These are phyloP conservation scores for Chamaecyparis obtusa DNA, from an alignment of 75 land plant species.

Conservation along the genomic window DNA sequence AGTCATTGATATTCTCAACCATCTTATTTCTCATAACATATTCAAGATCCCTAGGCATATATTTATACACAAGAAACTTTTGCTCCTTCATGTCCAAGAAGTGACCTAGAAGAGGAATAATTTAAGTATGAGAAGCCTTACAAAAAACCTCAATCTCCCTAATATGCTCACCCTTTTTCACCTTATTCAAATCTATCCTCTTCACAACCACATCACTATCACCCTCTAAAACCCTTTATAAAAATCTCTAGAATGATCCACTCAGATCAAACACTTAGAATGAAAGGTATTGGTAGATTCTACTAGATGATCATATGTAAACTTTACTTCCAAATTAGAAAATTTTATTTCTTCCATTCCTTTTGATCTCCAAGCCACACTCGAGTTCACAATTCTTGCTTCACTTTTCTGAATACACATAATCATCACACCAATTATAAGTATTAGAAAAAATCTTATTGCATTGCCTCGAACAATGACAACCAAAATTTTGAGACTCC, in stretches of 20 bases:
- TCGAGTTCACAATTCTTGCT: background rate
- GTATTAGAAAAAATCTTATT: slow-evolving; percentile 13
- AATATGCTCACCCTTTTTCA: slow-evolving; percentile 10
- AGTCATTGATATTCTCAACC: background rate
- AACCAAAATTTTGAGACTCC: background rate
- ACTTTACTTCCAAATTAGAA: slow-evolving; percentile 12
- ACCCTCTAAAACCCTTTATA: slow-evolving; percentile 18
- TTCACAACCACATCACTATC: slow-evolving; percentile 23
- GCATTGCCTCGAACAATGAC: slow-evolving; percentile 17
- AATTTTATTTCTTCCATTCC: no score
- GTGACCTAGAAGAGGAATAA: slow-evolving; percentile 27
- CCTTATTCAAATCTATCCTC: slow-evolving; percentile 12
- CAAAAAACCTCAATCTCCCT: slow-evolving; percentile 24
- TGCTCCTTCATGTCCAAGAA: slow-evolving; percentile 20
- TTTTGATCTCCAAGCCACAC: background rate
- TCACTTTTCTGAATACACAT: slow-evolving; percentile 1
- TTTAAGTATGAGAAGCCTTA: slow-evolving; percentile 23
- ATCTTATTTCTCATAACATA: slow-evolving; percentile 7
- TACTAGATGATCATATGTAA: slow-evolving; percentile 13
- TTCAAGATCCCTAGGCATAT: slow-evolving; percentile 32
- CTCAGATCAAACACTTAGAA: slow-evolving; percentile 11
- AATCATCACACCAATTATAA: slow-evolving; percentile 5
- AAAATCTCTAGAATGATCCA: slow-evolving; percentile 28
- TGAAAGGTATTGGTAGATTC: slow-evolving; percentile 20
- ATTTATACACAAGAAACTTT: slow-evolving; percentile 28